Conservation (phyloP, 306 rosid species). For the Gastrolobium bilobum region DNA sequence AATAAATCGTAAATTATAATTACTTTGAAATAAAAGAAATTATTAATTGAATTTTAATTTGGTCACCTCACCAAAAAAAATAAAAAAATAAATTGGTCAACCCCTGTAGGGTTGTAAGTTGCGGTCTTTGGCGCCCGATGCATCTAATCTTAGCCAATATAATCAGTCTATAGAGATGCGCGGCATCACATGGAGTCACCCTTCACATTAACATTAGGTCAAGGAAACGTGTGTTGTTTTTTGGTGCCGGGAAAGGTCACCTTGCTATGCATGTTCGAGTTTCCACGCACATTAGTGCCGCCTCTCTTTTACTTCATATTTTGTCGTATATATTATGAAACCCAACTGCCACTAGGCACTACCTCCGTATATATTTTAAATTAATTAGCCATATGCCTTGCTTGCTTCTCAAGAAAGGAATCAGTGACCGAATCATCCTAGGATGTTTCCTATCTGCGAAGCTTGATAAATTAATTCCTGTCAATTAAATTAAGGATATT, state of each 20-base stretch:
- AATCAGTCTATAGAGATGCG: not conserved
- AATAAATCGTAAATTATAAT: too few species aligned
- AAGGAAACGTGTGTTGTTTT: slow-evolving; percentile 2
- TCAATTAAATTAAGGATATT: too few species aligned
- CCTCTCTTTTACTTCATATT: slow-evolving; percentile 2
- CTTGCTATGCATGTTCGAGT: not conserved
- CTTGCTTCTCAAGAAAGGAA: slow-evolving; percentile 2
- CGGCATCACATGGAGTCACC: not conserved
- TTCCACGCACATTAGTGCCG: not conserved
- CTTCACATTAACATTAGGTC: slow-evolving; percentile 10
- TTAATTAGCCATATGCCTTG: not conserved
- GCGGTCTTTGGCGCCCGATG: too few species aligned
- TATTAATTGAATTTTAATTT: too few species aligned
- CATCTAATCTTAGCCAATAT: too few species aligned
- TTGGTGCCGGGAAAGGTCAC: slow-evolving; percentile 50
- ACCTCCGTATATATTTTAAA: not conserved
- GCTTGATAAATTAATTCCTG: too few species aligned
- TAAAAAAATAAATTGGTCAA: too few species aligned
- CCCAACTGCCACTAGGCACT: not conserved
- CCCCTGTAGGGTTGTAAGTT: too few species aligned
- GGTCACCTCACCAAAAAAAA: too few species aligned
- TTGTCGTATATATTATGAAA: not conserved
- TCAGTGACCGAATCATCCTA: not conserved
- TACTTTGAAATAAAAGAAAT: too few species aligned
- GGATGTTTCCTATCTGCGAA: not conserved